A percentile compares a stretch with the other conserved stretches of the same genome.
Evolutionary conservation across 1,284 basidiomycete species (phyloP).

Genomic region (Puccinia triticina): DNA sequence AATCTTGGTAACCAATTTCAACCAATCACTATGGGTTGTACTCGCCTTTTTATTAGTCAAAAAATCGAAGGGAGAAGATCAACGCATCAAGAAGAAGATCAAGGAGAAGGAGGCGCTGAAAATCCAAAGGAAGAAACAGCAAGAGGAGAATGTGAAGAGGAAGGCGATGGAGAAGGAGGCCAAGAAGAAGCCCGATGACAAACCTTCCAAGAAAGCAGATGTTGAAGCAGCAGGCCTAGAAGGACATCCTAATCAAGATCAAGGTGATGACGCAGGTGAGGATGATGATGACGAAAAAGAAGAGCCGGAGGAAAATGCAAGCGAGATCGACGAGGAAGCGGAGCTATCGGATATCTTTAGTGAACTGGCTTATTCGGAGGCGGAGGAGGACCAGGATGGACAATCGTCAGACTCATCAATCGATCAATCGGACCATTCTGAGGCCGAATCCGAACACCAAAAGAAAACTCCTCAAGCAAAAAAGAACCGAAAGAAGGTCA

Average conservation of each 20-base stretch:
- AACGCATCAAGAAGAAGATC: constrained; percentile 71
- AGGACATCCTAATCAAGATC: constrained; percentile 59
- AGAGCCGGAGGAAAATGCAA: constrained; percentile 54
- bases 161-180: constrained; percentile 69
- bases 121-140: constrained; percentile 77
- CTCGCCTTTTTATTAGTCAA: constrained; percentile 56
- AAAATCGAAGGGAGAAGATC: constrained; percentile 63
- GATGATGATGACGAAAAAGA: constrained; percentile 54
- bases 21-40: not conserved
- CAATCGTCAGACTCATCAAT: not conserved
- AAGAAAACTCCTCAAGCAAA: not conserved
- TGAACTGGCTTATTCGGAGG: constrained; percentile 54
- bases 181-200: constrained; percentile 58
- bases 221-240: constrained; percentile 67
- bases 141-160: constrained; percentile 79
- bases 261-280: constrained; percentile 60
- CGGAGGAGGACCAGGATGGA: constrained; percentile 58
- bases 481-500: constrained; percentile 19
- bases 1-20: constrained; percentile 3
- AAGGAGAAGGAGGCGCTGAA: constrained; percentile 74
- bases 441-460: not conserved
- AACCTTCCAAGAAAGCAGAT: constrained; percentile 64
- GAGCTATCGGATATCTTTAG: constrained; percentile 53
- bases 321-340: constrained; percentile 55
- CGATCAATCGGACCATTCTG: not conserved